A percentile compares a stretch with the other conserved stretches of the same genome.
phyloP scores from a whole-genome alignment of 2,329 filamentous ascomycete species.

The Coniochaeta sp. region DNA sequence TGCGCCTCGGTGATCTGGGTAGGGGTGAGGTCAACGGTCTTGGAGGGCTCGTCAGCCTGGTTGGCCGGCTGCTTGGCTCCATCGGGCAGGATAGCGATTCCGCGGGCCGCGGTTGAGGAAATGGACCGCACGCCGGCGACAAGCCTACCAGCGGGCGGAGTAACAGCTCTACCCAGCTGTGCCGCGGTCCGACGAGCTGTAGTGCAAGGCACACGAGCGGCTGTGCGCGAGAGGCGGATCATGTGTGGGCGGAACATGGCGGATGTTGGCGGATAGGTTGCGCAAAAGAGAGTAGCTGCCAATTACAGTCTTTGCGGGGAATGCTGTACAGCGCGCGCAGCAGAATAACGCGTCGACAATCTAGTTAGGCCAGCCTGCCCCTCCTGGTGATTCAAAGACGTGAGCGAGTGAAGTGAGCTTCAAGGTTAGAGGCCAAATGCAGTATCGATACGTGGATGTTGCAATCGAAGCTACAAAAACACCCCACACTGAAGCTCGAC shows the following conservation, averaged over 20 bases:
- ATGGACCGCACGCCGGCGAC: constrained; percentile 8
- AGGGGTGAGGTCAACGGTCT: constrained; percentile 28
- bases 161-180: background rate
- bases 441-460: background rate
- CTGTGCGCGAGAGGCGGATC: constrained; percentile 29
- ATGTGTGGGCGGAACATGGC: constrained; percentile 12
- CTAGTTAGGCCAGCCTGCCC: background rate
- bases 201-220: constrained; percentile 23
- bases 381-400: background rate
- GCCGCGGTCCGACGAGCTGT: constrained; percentile 3
- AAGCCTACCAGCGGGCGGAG: background rate
- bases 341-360: background rate
- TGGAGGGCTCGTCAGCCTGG: constrained; percentile 29
- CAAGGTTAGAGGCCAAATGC: background rate
- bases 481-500: background rate
- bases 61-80: constrained; percentile 28
- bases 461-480: background rate
- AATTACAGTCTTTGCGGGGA: background rate
- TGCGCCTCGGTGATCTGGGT: constrained; percentile 60
- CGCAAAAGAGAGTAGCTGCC: constrained; percentile 20
- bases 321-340: background rate
- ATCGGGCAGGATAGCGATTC: constrained; percentile 54
- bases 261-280: background rate
- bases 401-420: background rate
- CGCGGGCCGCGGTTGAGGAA: constrained; percentile 26